phyloP scores from a whole-genome alignment of 495 filamentous ascomycete species.

The Penicillium coffeae region DNA sequence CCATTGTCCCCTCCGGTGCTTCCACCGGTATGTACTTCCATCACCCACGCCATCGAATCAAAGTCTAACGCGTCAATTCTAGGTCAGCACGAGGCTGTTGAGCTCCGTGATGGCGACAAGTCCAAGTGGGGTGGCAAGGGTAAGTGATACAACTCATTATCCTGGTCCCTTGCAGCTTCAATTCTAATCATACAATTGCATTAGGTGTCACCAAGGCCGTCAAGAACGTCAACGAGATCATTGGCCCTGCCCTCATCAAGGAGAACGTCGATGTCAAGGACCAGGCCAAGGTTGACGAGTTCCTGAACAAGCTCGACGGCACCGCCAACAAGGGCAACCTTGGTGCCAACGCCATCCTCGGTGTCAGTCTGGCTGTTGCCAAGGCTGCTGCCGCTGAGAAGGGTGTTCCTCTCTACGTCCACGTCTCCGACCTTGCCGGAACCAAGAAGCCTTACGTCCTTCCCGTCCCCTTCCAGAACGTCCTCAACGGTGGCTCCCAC shows the following conservation, averaged over 20 bases:
- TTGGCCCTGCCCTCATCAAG: conserved; percentile 89
- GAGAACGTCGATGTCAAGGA: conserved; percentile 94
- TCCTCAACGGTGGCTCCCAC: conserved; percentile 98
- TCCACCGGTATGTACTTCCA: conserved; percentile 69
- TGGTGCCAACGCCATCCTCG: conserved; percentile 97
- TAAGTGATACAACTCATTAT: conserved; percentile 20
- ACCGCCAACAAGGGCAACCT: conserved; percentile 96
- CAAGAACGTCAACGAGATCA: conserved; percentile 88
- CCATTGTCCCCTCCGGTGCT: conserved; percentile 97
- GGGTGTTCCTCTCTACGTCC: conserved; percentile 93
- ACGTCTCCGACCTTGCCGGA: conserved; percentile 96
- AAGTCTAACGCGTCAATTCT: conserved; percentile 2
- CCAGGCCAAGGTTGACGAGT: conserved; percentile 86
- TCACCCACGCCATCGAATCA: neutral
- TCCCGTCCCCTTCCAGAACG: conserved; percentile 99
- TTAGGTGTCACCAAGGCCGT: conserved; percentile 87
- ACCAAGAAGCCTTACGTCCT: conserved; percentile 99
- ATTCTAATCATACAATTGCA: conserved; percentile 12
- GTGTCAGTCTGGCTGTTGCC: conserved; percentile 91
- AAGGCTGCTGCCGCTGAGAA: conserved; percentile 99
- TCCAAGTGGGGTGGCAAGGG: conserved; percentile 94
- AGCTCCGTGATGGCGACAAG: conserved; percentile 99
- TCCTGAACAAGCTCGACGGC: conserved; percentile 94
- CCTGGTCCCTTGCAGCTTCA: neutral
- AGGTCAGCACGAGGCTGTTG: conserved; percentile 97